Evolutionary conservation across 345 rosid genomes (phyloP).

Genomic region (Eutrema yunnanense): DNA sequence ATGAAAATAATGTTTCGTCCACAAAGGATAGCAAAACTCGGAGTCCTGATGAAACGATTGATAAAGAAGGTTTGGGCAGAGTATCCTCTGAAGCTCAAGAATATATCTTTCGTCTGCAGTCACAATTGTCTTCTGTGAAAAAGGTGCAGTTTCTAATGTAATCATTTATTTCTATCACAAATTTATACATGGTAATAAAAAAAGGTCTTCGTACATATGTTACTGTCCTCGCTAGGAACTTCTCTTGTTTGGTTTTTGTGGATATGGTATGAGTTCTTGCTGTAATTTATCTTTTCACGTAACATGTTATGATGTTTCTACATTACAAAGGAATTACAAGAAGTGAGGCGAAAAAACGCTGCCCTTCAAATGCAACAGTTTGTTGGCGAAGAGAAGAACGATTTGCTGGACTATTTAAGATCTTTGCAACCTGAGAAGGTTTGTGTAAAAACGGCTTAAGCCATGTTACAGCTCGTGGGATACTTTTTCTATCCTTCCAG

Average conservation of each 20-base stretch:
- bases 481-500: background rate
- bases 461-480: background rate
- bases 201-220: background rate
- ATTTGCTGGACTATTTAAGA: conserved; percentile 87
- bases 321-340: conserved; percentile 63
- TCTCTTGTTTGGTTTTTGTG: background rate
- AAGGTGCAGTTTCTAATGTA: conserved; percentile 43
- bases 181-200: background rate
- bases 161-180: background rate
- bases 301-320: conserved; percentile 1
- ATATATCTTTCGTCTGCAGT: conserved; percentile 65
- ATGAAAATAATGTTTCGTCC: conserved; percentile 30
- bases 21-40: conserved; percentile 28
- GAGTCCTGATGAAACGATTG: conserved; percentile 32
- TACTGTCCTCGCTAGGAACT: background rate
- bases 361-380: conserved; percentile 99
- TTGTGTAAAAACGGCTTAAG: background rate
- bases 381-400: conserved; percentile 98
- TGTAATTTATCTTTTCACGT: background rate
- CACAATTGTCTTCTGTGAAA: conserved; percentile 61
- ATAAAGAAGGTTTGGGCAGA: conserved; percentile 51
- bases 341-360: conserved; percentile 74
- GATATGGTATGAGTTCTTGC: background rate
- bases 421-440: conserved; percentile 97
- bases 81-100: conserved; percentile 65